Conservation (phyloP, 345 rosid genomes). For the Populus simonii region DNA sequence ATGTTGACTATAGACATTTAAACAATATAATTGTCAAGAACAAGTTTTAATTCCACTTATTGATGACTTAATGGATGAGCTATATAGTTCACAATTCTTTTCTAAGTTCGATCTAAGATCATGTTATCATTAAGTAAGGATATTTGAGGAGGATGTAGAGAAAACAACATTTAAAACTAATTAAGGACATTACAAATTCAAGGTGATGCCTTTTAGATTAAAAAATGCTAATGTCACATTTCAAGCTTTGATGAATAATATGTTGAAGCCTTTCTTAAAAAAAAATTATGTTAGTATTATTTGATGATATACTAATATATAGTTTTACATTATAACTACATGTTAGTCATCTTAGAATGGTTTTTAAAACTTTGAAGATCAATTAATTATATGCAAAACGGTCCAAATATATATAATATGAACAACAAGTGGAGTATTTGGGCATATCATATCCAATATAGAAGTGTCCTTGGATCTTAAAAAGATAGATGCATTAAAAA, state of each 20-base stretch:
- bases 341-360: not conserved
- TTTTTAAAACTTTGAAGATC: not conserved
- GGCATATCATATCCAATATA: no score
- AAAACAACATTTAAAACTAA: not conserved
- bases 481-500: no score
- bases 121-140: not conserved
- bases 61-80: not conserved
- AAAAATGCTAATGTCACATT: not conserved
- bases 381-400: not conserved
- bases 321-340: not conserved
- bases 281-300: not conserved
- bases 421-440: no score
- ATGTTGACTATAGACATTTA: not conserved
- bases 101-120: not conserved
- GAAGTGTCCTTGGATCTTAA: no score
- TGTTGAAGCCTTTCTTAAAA: not conserved
- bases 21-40: not conserved
- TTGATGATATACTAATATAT: not conserved
- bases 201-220: not conserved
- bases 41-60: not conserved
- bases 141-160: not conserved
- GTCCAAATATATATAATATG: no score
- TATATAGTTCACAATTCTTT: not conserved
- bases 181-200: not conserved
- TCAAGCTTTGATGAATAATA: not conserved